Conservation (phyloP, 2,329 filamentous ascomycete species). For the Aphanocladium album region DNA sequence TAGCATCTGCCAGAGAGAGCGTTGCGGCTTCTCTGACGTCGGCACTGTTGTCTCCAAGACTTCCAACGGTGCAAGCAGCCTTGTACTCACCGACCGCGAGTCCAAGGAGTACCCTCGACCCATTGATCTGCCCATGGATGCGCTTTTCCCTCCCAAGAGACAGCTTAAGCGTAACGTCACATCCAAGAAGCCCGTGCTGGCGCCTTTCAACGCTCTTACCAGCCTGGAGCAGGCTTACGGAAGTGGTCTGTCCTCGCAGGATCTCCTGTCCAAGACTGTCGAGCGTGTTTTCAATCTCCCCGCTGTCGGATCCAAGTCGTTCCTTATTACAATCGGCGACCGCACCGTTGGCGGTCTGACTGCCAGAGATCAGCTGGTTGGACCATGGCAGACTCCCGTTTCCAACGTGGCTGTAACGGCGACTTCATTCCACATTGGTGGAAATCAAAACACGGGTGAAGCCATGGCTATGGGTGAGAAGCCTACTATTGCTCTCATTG, state of each 20-base stretch:
- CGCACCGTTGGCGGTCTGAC: slow-evolving; percentile 86
- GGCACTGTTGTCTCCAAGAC: slow-evolving; percentile 65
- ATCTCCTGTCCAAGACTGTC: slow-evolving; percentile 59
- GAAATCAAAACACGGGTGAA: slow-evolving; percentile 73
- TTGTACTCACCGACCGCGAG: slow-evolving; percentile 78
- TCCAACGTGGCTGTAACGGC: slow-evolving; percentile 91
- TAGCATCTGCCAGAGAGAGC: slow-evolving; percentile 67
- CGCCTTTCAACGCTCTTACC: slow-evolving; percentile 62
- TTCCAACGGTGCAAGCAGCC: slow-evolving; percentile 59
- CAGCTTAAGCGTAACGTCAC: slow-evolving; percentile 71
- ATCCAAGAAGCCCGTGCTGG: slow-evolving; percentile 62
- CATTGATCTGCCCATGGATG: slow-evolving; percentile 84
- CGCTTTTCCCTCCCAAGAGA: slow-evolving; percentile 83
- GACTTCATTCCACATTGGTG: slow-evolving; percentile 63
- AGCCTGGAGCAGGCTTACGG: slow-evolving; percentile 63
- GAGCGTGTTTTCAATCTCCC: slow-evolving; percentile 79
- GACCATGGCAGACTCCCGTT: slow-evolving; percentile 91
- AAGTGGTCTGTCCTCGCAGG: slow-evolving; percentile 44
- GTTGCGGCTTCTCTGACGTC: slow-evolving; percentile 89
- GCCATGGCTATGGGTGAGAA: slow-evolving; percentile 98
- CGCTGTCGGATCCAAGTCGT: slow-evolving; percentile 92
- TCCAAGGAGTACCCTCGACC: slow-evolving; percentile 68
- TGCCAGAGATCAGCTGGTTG: slow-evolving; percentile 89
- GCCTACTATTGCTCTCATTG: slow-evolving; percentile 83
- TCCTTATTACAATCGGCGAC: slow-evolving; percentile 95